phyloP scores from a whole-genome alignment of 2,329 filamentous ascomycete genomes.

The Neofusicoccum cordaticola region DNA sequence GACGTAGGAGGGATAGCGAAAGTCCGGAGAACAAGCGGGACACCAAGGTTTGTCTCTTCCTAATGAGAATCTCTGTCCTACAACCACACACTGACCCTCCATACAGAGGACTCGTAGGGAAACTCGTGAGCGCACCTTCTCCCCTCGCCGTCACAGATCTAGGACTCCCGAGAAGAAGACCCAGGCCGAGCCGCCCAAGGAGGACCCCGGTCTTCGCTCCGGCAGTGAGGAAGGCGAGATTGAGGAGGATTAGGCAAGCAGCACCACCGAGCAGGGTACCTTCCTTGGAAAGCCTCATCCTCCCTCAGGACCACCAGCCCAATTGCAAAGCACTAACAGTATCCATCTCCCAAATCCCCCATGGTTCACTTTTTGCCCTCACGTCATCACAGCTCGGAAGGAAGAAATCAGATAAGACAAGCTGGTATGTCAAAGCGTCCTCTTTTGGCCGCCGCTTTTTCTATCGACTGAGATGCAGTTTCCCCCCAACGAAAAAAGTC shows the following conservation, averaged over 20 bases:
- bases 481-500: neutral
- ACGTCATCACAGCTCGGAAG: neutral
- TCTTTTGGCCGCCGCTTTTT: neutral
- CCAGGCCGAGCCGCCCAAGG: conserved; percentile 37
- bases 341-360: neutral
- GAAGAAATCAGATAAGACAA: neutral
- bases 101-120: conserved; percentile 28
- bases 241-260: conserved; percentile 61
- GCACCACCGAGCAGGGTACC: neutral
- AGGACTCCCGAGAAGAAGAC: conserved; percentile 51
- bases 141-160: conserved; percentile 53
- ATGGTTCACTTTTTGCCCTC: neutral
- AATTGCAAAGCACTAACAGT: neutral
- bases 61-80: neutral
- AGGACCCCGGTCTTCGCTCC: conserved; percentile 67
- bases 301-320: neutral
- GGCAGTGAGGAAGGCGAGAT: conserved; percentile 98
- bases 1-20: conserved; percentile 74
- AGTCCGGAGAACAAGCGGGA: conserved; percentile 40
- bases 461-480: conserved; percentile 1
- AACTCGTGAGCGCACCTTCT: conserved; percentile 59
- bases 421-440: conserved; percentile 17
- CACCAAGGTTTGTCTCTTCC: conserved; percentile 38
- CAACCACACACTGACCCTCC: conserved; percentile 10
- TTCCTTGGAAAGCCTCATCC: too few species aligned